These are phyloP conservation scores for Pichia sp. DNA, from an alignment of 1,139 yeast genomes.

Conservation along the genomic window DNA sequence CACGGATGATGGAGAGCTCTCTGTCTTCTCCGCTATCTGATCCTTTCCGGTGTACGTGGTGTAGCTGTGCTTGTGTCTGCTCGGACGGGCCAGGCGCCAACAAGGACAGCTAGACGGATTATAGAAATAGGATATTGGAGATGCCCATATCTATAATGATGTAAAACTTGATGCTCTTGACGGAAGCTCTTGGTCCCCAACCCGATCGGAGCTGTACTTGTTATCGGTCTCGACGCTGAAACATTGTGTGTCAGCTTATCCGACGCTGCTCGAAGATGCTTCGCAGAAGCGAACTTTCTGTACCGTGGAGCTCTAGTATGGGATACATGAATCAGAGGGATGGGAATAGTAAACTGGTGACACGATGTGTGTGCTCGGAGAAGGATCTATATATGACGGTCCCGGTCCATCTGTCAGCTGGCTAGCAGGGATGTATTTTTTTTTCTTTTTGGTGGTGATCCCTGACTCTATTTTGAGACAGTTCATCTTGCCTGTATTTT, in stretches of 20 bases:
- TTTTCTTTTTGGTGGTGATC: too few species aligned
- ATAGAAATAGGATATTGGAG: too few species aligned
- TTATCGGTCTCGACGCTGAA: neutral
- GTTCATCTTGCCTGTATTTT: neutral
- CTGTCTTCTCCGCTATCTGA: too few species aligned
- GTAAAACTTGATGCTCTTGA: too few species aligned
- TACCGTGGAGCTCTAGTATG: neutral
- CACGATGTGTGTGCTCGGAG: neutral
- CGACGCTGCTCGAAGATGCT: neutral
- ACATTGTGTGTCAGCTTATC: neutral
- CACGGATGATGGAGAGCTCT: neutral
- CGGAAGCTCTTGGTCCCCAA: too few species aligned
- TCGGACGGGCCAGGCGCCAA: too few species aligned
- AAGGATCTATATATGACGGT: neutral
- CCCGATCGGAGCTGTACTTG: neutral
- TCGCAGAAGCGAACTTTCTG: neutral
- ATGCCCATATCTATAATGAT: too few species aligned
- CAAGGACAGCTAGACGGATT: too few species aligned
- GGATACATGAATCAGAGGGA: neutral
- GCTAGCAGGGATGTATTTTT: too few species aligned
- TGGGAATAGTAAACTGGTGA: neutral
- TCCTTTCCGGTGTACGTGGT: neutral
- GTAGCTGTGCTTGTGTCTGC: neutral
- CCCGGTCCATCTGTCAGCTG: neutral
- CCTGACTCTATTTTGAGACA: neutral